Percentiles rank a stretch among this genome's conserved stretches.
These are phyloP conservation scores for Saccharomyces eubayanus DNA, from an alignment of 805 yeast genomes.

Conservation along the genomic window DNA sequence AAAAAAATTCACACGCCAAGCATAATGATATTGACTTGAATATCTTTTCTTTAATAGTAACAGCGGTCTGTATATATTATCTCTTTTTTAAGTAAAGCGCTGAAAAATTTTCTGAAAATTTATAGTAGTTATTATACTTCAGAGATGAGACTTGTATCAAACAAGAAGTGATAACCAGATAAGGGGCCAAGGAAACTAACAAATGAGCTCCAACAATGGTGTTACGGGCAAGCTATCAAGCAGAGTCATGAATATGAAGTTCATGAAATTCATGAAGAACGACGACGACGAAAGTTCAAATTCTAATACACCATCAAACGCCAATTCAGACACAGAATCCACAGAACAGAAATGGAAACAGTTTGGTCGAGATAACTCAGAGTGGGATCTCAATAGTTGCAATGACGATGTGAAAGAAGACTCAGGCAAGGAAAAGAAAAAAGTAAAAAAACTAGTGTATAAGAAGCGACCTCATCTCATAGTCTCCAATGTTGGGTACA, in stretches of 20 bases:
- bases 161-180: neutral
- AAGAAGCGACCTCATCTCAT: neutral
- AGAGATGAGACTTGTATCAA: neutral
- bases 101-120: neutral
- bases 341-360: slow-evolving; percentile 2
- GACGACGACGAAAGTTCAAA: slow-evolving; percentile 32
- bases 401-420: neutral
- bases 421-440: slow-evolving; percentile 1
- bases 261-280: slow-evolving; percentile 43
- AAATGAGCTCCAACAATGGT: slow-evolving; percentile 12
- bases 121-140: neutral
- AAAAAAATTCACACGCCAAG: neutral
- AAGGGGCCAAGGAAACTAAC: neutral
- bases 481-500: neutral
- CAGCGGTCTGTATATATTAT: neutral
- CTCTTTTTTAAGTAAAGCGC: neutral
- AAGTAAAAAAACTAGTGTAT: neutral
- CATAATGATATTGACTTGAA: neutral
- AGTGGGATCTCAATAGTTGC: slow-evolving; percentile 10
- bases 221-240: slow-evolving; percentile 42
- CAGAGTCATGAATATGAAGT: slow-evolving; percentile 80
- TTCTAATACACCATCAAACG: slow-evolving; percentile 25
- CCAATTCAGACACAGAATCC: neutral
- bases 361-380: slow-evolving; percentile 14
- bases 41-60: neutral